Percentiles rank a stretch among this genome's conserved stretches.
phyloP scores from a whole-genome alignment of 1,139 yeast species.

The Lodderomyces jiufengensis region DNA sequence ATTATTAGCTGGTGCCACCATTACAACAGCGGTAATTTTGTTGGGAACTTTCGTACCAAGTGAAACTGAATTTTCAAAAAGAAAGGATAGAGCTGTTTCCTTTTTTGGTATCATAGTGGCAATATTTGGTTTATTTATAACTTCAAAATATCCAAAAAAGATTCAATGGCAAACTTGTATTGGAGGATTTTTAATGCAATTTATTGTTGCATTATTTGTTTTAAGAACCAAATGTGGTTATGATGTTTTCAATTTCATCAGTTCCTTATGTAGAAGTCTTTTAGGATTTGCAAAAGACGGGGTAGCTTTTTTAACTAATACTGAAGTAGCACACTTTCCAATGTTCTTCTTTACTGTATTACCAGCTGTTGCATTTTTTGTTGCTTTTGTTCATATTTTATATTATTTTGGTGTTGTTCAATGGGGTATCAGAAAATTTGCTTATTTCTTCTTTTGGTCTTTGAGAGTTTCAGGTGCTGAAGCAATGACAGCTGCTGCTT shows the following conservation, averaged over 20 bases:
- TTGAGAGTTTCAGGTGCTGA: conserved; percentile 64
- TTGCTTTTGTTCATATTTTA: conserved; percentile 60
- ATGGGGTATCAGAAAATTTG: conserved; percentile 60
- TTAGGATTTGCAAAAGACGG: conserved; percentile 62
- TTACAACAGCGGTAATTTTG: conserved; percentile 47
- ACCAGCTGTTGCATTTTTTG: conserved; percentile 63
- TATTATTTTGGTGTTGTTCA: conserved; percentile 60
- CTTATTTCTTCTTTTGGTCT: conserved; percentile 59
- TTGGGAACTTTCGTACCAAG: conserved; percentile 56
- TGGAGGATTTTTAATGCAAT: conserved; percentile 62
- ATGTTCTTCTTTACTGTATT: conserved; percentile 59
- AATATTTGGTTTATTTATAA: conserved; percentile 39
- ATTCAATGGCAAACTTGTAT: conserved; percentile 63
- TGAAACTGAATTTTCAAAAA: conserved; percentile 46
- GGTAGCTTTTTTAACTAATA: conserved; percentile 55
- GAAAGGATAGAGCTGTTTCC: conserved; percentile 57
- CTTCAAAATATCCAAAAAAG: conserved; percentile 45
- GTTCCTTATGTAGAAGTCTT: conserved; percentile 56
- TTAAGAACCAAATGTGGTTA: conserved; percentile 59
- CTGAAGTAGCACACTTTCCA: conserved; percentile 35
- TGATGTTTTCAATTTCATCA: conserved; percentile 62
- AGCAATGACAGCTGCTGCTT: conserved; percentile 66
- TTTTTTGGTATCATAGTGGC: conserved; percentile 57
- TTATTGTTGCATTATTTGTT: conserved; percentile 58
- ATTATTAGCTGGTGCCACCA: conserved; percentile 41